Evolutionary conservation across 768 basidiomycete species (phyloP).

Genomic region (Tephrocybe rancida): DNA sequence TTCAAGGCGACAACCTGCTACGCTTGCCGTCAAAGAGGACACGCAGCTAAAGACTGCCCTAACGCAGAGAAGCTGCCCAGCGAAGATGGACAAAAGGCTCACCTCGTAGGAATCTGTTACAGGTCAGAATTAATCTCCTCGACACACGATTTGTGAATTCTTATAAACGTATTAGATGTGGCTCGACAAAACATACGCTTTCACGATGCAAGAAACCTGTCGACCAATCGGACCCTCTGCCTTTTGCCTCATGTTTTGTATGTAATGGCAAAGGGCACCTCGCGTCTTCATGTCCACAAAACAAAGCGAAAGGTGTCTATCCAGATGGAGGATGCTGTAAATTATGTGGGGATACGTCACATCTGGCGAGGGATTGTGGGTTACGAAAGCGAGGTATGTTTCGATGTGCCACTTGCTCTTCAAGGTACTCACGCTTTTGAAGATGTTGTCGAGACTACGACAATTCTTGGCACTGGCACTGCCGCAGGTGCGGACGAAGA

Average conservation of each 20-base stretch:
- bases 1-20: constrained; percentile 72
- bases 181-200: constrained; percentile 76
- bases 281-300: constrained; percentile 80
- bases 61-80: constrained; percentile 29
- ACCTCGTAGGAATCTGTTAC: constrained; percentile 65
- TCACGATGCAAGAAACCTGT: constrained; percentile 72
- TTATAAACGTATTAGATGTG: constrained; percentile 52
- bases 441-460: constrained; percentile 39
- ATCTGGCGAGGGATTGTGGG: constrained; percentile 84
- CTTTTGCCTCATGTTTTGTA: constrained; percentile 91
- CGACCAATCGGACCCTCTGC: constrained; percentile 68
- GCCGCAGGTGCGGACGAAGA: constrained; percentile 90
- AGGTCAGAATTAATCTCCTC: constrained; percentile 45
- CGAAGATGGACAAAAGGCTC: constrained; percentile 16
- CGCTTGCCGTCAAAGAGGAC: constrained; percentile 83
- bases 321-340: constrained; percentile 92
- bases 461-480: constrained; percentile 45
- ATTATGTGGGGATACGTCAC: constrained; percentile 81
- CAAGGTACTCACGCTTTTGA: not conserved
- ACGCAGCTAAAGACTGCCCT: constrained; percentile 83
- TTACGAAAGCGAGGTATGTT: constrained; percentile 57
- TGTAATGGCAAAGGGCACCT: constrained; percentile 86
- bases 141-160: not conserved
- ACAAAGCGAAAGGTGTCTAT: constrained; percentile 80
- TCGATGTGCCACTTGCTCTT: constrained; percentile 7